Base-by-base conservation (phyloP, 2,329 filamentous ascomycete species). In the Myriosclerotinia duriaeana region DNA sequence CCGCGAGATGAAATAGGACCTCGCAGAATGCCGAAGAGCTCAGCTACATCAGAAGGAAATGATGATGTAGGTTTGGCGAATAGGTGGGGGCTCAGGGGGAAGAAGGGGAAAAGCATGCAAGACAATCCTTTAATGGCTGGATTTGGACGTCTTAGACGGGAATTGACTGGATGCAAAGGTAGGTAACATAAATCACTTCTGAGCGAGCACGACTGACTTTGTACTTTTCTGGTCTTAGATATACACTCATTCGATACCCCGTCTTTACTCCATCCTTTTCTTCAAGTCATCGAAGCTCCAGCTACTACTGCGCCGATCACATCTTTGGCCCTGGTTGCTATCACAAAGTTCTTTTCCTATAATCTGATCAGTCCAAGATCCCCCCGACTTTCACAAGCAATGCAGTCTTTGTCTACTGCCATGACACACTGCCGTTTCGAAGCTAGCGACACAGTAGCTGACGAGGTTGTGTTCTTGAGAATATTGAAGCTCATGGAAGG, bases 371-470 rank as follows among this genome's bases (percentile, higher is more conserved):
- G 88, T 69, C 86, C 87, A 65, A 84, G 88, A 56, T 97, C 93
- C 34, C 94, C 93, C n/a, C 86, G 93, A 64, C 91, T 98, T 69
- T 85, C 91, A 12, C 84, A 95, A 71, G 95, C 92, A 20, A 97
- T 99, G 92, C 95, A 98, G 78, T 88, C 93, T 5, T 83, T 99
- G 38, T 96, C 94, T 20, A 92, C 93, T 20, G 95, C 95, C 8
- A 95, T 99, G 70, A 99, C 95, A 58, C 94, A 99, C 77, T 99
- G 95, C 76, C 89, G 96, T 68, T 99, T 99, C 75, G 95, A 98
- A 78, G 94, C 95, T 36, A 97, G 92, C 77, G 95, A 99, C 77
- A 92, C 92, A 22, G 89, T 93, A 0, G 93, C 96, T 69, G 95
- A 97, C 75, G 95, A 99, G 78, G 93, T 98, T 64, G 96, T 99